These are phyloP conservation scores for Rutstroemia sydowiana DNA, from an alignment of 2,329 filamentous ascomycete genomes.

Conservation along the genomic window DNA sequence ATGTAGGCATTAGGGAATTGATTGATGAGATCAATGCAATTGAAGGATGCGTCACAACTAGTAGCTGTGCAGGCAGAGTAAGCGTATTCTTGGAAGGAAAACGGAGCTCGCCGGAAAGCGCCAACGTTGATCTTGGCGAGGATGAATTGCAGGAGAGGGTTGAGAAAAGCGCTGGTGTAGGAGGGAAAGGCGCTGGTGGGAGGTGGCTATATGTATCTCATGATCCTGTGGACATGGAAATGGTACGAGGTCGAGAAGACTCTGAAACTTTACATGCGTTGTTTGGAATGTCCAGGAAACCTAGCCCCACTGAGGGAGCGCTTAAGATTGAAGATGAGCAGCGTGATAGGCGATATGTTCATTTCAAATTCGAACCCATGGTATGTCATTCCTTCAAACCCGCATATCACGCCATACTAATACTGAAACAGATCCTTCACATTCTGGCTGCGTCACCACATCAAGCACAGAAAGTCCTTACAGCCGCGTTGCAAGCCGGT, in stretches of 20 bases:
- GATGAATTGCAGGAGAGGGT: constrained; percentile 13
- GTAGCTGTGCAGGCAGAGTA: constrained; percentile 82
- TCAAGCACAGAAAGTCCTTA: constrained; percentile 68
- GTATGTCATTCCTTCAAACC: constrained; percentile 42
- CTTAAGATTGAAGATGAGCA: constrained; percentile 11
- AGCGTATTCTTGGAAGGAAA: constrained; percentile 82
- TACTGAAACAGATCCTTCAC: constrained; percentile 66
- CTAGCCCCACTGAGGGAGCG: not conserved
- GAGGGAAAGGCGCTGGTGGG: constrained; percentile 80
- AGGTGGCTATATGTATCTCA: constrained; percentile 87
- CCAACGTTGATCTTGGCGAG: constrained; percentile 2
- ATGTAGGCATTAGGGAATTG: constrained; percentile 67
- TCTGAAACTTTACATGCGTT: constrained; percentile 22
- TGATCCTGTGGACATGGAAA: constrained; percentile 48
- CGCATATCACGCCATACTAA: not conserved
- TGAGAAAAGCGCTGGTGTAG: constrained; percentile 41
- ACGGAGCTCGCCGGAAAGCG: constrained; percentile 31
- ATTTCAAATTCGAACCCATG: constrained; percentile 94
- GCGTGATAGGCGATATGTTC: constrained; percentile 43
- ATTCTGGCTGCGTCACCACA: constrained; percentile 68
- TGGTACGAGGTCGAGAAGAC: constrained; percentile 15
- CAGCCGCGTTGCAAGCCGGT: constrained; percentile 70
- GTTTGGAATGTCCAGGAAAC: constrained; percentile 36
- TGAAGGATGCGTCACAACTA: constrained; percentile 79
- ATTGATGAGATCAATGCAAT: constrained; percentile 71